Evolutionary conservation across 495 filamentous ascomycete genomes (phyloP).

Genomic region (Penicillium riverlandense): DNA sequence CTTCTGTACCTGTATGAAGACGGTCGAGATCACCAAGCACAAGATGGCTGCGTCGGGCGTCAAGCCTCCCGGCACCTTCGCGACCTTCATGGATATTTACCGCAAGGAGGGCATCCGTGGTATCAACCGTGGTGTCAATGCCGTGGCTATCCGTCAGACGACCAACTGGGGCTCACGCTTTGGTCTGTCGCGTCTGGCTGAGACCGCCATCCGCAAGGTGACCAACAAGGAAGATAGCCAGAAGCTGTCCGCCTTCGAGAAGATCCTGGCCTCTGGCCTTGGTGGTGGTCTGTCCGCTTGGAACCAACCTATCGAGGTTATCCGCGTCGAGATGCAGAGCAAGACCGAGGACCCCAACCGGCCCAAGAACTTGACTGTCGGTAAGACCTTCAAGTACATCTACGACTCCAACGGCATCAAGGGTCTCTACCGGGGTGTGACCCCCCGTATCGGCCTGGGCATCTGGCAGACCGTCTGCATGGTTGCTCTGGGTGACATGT

Average conservation of each 20-base stretch:
- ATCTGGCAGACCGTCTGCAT: slow-evolving; percentile 99
- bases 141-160: slow-evolving; percentile 96
- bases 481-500: slow-evolving; percentile 99
- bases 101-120: slow-evolving; percentile 87
- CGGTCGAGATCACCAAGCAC: slow-evolving; percentile 97
- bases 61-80: slow-evolving; percentile 80
- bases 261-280: slow-evolving; percentile 79
- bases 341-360: slow-evolving; percentile 97
- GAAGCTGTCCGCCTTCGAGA: slow-evolving; percentile 72
- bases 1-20: slow-evolving; percentile 99
- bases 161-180: slow-evolving; percentile 99
- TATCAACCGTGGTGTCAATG: slow-evolving; percentile 98
- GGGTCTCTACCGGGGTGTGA: slow-evolving; percentile 92
- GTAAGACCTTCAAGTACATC: slow-evolving; percentile 87
- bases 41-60: slow-evolving; percentile 79
- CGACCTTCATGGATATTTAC: slow-evolving; percentile 96
- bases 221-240: slow-evolving; percentile 75
- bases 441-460: slow-evolving; percentile 86
- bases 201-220: slow-evolving; percentile 73
- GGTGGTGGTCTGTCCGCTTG: slow-evolving; percentile 93
- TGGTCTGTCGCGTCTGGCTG: slow-evolving; percentile 83
- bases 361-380: slow-evolving; percentile 96
- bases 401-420: slow-evolving; percentile 81
- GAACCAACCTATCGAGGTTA: slow-evolving; percentile 99
- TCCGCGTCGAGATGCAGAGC: slow-evolving; percentile 99